Evolutionary conservation across 257 asterid species (phyloP).

Genomic region (Anisodus acutangulus): DNA sequence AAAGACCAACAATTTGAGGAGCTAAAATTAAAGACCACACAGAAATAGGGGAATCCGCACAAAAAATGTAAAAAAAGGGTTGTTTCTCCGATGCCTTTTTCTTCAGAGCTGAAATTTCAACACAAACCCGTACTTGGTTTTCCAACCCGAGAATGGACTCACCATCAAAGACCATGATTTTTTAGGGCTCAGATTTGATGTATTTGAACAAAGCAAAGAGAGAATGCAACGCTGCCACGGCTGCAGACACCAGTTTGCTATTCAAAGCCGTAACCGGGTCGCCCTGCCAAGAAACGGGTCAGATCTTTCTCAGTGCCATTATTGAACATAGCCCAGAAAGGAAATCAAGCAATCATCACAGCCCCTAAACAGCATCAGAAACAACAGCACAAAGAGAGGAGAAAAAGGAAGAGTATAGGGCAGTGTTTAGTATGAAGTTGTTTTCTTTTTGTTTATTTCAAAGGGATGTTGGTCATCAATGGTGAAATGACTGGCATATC

Average conservation of each 20-base stretch:
- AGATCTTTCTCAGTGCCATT: background rate
- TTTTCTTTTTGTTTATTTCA: background rate
- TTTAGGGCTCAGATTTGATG: background rate
- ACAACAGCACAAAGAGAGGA: background rate
- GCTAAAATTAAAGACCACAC: no score
- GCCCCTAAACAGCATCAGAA: constrained; percentile 12
- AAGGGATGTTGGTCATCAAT: constrained; percentile 33
- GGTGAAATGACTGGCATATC: background rate
- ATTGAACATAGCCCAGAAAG: background rate
- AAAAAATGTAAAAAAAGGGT: no score
- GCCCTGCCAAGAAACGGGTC: background rate
- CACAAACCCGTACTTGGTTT: no score
- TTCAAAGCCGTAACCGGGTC: background rate
- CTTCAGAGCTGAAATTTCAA: background rate
- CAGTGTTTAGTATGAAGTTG: background rate
- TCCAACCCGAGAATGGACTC: background rate
- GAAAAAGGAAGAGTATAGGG: background rate
- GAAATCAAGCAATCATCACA: background rate
- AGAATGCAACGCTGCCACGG: background rate
- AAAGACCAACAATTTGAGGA: no score
- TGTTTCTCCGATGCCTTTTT: constrained; percentile 2
- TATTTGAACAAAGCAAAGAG: background rate
- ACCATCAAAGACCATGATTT: no score
- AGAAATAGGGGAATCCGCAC: no score
- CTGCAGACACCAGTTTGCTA: background rate